Conservation (phyloP, 345 rosid species). For the Lenwebbia sp. region DNA sequence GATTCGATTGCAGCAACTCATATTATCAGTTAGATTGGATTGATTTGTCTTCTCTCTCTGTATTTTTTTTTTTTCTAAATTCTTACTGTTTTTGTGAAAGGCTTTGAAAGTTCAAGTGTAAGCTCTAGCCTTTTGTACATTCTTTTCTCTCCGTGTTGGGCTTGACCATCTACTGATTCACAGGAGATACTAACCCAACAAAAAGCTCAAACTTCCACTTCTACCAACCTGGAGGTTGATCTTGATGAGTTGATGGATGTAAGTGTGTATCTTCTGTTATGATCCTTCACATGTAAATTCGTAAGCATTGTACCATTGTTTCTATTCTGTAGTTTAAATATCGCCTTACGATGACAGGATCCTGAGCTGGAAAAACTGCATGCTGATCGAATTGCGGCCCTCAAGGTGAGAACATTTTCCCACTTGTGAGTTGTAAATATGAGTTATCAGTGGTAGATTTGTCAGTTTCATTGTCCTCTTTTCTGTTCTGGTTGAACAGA, state of each 20-base stretch:
- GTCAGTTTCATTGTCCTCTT: background rate
- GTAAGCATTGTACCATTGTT: background rate
- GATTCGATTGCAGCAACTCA: background rate
- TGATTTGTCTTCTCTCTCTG: background rate
- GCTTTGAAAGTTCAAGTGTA: background rate
- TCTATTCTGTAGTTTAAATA: background rate
- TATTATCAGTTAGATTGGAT: too few species aligned
- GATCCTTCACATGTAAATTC: background rate
- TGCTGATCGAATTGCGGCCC: constrained; percentile 84
- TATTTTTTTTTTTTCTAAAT: background rate
- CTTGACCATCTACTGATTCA: constrained; percentile 1
- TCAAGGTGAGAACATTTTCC: constrained; percentile 45
- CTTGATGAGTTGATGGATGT: constrained; percentile 97
- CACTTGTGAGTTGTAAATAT: background rate
- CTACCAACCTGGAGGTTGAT: constrained; percentile 59
- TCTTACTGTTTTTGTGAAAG: background rate
- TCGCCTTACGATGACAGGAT: constrained; percentile 32
- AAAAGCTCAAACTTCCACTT: constrained; percentile 51
- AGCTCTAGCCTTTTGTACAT: background rate
- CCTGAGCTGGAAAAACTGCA: constrained; percentile 93
- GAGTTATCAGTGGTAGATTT: background rate
- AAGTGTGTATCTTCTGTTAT: constrained; percentile 10
- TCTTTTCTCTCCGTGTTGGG: background rate
- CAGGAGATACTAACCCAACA: constrained; percentile 69
- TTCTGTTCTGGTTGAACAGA: constrained; percentile 28